Conservation (phyloP, 2,329 filamentous ascomycete species). For the Diaporthe longicolla region DNA sequence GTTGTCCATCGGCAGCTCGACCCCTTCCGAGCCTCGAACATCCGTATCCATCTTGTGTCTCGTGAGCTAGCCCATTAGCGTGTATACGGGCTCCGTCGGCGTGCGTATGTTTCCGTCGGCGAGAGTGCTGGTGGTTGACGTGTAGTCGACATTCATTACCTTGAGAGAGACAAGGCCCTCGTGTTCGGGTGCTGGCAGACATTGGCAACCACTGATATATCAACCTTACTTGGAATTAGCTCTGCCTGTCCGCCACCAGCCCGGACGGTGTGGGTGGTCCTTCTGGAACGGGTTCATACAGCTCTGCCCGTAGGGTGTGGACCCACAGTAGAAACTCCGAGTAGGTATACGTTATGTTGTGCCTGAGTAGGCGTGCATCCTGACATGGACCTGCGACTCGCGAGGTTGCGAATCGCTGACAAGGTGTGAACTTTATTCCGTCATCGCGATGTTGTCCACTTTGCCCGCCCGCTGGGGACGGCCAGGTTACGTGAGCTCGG, state of each 20-base stretch:
- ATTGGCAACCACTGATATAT: conserved; percentile 8
- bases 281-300: conserved; percentile 10
- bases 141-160: neutral
- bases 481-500: neutral
- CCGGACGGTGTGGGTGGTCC: neutral
- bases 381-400: conserved; percentile 26
- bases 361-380: conserved; percentile 14
- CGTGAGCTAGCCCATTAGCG: conserved; percentile 17
- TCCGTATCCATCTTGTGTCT: conserved; percentile 21
- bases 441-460: neutral
- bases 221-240: neutral
- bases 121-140: neutral
- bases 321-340: conserved; percentile 33
- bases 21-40: conserved; percentile 19
- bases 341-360: neutral
- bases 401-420: conserved; percentile 33
- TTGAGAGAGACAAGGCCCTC: neutral
- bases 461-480: neutral
- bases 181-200: neutral
- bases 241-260: neutral
- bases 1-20: conserved; percentile 10
- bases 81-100: neutral
- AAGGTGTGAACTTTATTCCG: conserved; percentile 26
- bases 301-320: conserved; percentile 5
- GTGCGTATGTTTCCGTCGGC: neutral